These are phyloP conservation scores for Amphibolis antarctica DNA, from an alignment of 106 monocot genomes.

Conservation along the genomic window DNA sequence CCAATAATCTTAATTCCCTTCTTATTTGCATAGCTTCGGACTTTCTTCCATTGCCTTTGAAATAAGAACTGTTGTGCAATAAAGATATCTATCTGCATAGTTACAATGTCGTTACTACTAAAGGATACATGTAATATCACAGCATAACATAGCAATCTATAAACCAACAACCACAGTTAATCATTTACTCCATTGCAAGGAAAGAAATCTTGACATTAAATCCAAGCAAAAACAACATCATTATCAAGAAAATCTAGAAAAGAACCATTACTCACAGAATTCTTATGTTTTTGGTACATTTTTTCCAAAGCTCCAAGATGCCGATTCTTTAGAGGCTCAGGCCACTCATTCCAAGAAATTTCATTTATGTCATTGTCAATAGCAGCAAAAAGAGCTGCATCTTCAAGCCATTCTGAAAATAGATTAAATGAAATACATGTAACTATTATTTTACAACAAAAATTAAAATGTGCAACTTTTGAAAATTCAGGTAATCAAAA, in stretches of 20 bases:
- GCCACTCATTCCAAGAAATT: constrained; percentile 89
- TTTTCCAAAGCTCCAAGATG: constrained; percentile 84
- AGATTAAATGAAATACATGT: too few relatives aligned
- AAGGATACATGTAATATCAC: neutral
- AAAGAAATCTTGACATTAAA: too few relatives aligned
- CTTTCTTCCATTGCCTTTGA: constrained; percentile 83
- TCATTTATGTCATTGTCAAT: constrained; percentile 53
- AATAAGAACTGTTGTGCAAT: constrained; percentile 90
- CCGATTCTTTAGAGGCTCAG: constrained; percentile 76
- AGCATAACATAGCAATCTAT: neutral
- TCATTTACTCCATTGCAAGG: too few relatives aligned
- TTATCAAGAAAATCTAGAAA: too few relatives aligned
- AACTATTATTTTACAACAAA: too few relatives aligned
- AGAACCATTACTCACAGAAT: constrained; percentile 45
- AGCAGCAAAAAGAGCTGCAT: constrained; percentile 98
- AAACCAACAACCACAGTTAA: too few relatives aligned
- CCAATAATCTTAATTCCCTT: constrained; percentile 85
- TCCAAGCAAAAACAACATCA: too few relatives aligned
- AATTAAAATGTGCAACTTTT: too few relatives aligned
- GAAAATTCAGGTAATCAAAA: too few relatives aligned
- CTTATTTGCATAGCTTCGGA: constrained; percentile 55
- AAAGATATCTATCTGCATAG: constrained; percentile 76
- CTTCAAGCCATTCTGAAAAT: constrained; percentile 82
- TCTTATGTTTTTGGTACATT: constrained; percentile 48
- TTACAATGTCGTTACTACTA: neutral